Conservation (phyloP, 1,284 basidiomycete genomes). For the Vanrija humicola region DNA sequence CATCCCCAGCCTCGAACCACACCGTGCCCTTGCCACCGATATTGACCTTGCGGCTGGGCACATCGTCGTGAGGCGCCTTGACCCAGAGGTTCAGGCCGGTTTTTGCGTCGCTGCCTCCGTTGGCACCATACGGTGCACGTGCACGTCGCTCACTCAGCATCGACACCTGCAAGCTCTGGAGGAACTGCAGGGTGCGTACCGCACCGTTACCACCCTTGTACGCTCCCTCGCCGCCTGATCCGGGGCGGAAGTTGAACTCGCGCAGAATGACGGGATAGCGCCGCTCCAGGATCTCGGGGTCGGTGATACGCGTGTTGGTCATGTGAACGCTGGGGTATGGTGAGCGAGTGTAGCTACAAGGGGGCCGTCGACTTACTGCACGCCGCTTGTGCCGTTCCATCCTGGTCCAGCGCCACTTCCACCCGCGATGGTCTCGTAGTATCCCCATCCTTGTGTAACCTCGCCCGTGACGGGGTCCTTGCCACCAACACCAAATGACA, state of each 20-base stretch:
- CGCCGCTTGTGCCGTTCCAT: constrained; percentile 64
- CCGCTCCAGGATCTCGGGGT: constrained; percentile 55
- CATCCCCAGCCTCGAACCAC: constrained; percentile 29
- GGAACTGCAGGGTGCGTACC: constrained; percentile 80
- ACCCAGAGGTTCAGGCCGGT: constrained; percentile 32
- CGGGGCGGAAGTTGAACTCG: constrained; percentile 70
- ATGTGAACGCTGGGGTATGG: constrained; percentile 62
- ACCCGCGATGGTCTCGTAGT: constrained; percentile 60
- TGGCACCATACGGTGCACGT: constrained; percentile 29
- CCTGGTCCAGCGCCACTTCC: constrained; percentile 85
- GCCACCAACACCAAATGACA: constrained; percentile 72
- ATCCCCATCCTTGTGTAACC: constrained; percentile 70
- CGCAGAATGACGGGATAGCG: constrained; percentile 78
- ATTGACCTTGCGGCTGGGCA: constrained; percentile 1
- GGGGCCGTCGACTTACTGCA: constrained; percentile 60
- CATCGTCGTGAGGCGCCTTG: constrained; percentile 60
- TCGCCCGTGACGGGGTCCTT: constrained; percentile 72
- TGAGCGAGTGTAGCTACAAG: constrained; percentile 16
- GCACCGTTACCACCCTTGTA: constrained; percentile 85
- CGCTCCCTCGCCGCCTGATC: constrained; percentile 72
- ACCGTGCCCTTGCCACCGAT: constrained; percentile 11
- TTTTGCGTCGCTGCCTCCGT: constrained; percentile 25
- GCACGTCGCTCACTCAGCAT: constrained; percentile 49
- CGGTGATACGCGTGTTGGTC: constrained; percentile 89
- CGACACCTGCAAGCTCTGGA: constrained; percentile 81